Base-by-base conservation (phyloP, 2,329 filamentous ascomycete species). In the Neofusicoccum umdonicola region DNA sequence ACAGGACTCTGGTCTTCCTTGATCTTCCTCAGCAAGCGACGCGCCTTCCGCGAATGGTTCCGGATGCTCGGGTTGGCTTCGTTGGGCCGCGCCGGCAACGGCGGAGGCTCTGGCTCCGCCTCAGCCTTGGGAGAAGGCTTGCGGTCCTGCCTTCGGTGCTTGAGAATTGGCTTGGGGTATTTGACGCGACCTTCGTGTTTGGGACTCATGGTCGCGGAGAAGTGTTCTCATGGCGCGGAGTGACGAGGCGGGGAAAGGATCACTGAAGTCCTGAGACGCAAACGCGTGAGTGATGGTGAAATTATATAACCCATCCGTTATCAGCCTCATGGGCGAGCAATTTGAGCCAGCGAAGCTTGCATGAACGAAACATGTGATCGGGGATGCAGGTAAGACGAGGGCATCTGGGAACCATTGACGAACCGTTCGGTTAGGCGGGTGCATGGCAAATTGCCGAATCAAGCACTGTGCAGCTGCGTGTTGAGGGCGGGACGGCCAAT, bases 331-430 rank as follows among this genome's bases (percentile, higher is more conserved):
- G 13, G 27, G 7, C 13, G 19, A 19, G n/a, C 12, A 15, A 6
- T 31, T 34, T 35, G 56, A 47, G 56, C 56, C 56, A 60, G 56
- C 56, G 17, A 45, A 60, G 56, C 56, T 27, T 47, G 56, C 56
- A 60, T 60, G 42, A 57, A 37, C 41, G 11, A 4, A 9, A 37
- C 56, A 47, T 60, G 56, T 60, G 56, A 47, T 37, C 9, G 22
- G 13, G 15, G 6, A 44, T 47, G 56, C 56, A 47, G 27, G 42
- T 60, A 37, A 60, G 56, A 60, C 27, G 41, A 60, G 22, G 27
- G 27, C 27, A 6, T 31, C 5, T 6, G 54, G 52, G 31, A 31
- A 37, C 54, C 54, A 45, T 34, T 60, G 9, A 47, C 37, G n/a
- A 45, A 34, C 42, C n/a, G 27, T 27, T 60, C 56, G 56, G 56